Evolutionary conservation across 306 rosid species (phyloP), one percentile per base, ranked within the genome.

Genomic region (Pueraria montana): DNA sequence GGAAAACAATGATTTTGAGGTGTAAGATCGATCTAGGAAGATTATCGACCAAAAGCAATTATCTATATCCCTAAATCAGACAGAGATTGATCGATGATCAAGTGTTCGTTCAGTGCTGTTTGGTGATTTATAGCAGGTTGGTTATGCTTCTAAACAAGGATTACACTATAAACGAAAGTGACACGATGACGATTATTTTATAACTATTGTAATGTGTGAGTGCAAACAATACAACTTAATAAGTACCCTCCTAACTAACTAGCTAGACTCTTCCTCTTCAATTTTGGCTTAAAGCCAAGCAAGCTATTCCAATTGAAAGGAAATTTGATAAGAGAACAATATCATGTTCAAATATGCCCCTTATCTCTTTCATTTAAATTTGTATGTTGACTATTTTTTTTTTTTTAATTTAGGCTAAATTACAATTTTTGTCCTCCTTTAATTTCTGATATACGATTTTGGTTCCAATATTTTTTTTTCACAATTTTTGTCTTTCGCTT

Each of bases 211-310:
- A 26, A 72, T 72, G 59, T 14, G 30, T 24, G 56, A 11, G n/a
- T 23, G 40, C 59, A 58, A 76, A 16, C 72, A 43, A 76, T 68
- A 48, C 34, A 73, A 68, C 18, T 56, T 73, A 26, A 18, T 76
- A 5, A 59, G 45, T 70, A 69, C 26, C 40, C 40, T 34, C 40
- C 40, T 34, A 34, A 46, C 73, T 34, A 69, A 58, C 11, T 75
- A 42, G 58, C 21, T 76, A 53, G 17, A 36, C 14, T 45, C 43
- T 82, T 75, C 38, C 55, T 30, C 20, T 70, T 77, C 4, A 77
- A 8, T 36, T 59, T 17, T 62, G 30, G 34, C 14, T 66, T 17
- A 32, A 36, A 66, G 27, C 77, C 64, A 67, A 32, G 52, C 10
- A 16, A 12, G 21, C 16, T 34, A 27, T 66, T 68, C 67, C 56